Percentiles rank a stretch among this genome's conserved stretches.
phyloP scores from a whole-genome alignment of 129 eudicot species.

The Flaveria trinervia region DNA sequence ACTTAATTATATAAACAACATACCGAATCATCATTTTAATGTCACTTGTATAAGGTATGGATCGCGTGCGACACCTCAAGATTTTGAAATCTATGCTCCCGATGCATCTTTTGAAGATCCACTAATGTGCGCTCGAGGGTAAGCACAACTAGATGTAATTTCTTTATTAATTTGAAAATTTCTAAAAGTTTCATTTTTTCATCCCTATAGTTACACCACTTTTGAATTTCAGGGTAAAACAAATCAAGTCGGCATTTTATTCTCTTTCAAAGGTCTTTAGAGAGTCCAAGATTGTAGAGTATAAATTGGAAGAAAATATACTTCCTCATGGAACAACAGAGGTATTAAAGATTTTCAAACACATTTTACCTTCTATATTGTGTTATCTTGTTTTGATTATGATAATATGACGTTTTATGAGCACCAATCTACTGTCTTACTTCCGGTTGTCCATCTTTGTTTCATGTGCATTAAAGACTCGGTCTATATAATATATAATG shows the following conservation, averaged over 20 bases:
- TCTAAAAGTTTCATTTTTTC: slow-evolving; percentile 4
- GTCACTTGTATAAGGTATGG: slow-evolving; percentile 57
- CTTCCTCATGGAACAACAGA: slow-evolving; percentile 70
- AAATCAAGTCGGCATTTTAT: slow-evolving; percentile 88
- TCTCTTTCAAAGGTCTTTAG: slow-evolving; percentile 79
- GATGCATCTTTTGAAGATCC: slow-evolving; percentile 90
- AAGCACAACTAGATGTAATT: slow-evolving; percentile 3
- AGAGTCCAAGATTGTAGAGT: slow-evolving; percentile 77
- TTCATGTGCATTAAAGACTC: background rate
- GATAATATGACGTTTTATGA: background rate
- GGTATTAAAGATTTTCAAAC: slow-evolving; percentile 39
- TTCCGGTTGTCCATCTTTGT: background rate
- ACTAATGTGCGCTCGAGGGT: slow-evolving; percentile 87
- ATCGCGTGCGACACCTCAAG: slow-evolving; percentile 59
- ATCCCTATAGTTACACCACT: background rate
- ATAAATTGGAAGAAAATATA: slow-evolving; percentile 54
- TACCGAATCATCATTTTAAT: background rate
- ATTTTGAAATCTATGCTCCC: slow-evolving; percentile 84
- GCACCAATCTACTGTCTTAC: background rate
- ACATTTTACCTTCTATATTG: background rate
- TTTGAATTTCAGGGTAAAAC: slow-evolving; percentile 64
- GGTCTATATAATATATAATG: too few relatives aligned
- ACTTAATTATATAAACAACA: too few relatives aligned
- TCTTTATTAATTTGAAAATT: background rate
- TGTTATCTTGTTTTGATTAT: background rate